Evolutionary conservation across 1,284 basidiomycete genomes (phyloP).

Genomic region (Sporisorium graminicola): DNA sequence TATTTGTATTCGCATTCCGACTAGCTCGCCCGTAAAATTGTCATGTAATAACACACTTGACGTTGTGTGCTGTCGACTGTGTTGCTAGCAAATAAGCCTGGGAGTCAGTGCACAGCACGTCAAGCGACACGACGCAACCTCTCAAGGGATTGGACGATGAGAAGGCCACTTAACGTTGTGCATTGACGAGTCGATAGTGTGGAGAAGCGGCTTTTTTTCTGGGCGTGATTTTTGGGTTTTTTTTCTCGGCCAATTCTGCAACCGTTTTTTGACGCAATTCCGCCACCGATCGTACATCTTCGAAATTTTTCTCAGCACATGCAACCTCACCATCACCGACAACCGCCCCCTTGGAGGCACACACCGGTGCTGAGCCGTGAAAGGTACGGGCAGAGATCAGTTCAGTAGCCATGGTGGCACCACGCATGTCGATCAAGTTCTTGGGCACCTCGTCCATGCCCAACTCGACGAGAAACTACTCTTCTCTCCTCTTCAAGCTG

Average conservation of each 20-base stretch:
- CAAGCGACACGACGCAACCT: no score
- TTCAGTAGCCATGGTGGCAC: slow-evolving; percentile 36
- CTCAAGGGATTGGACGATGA: no score
- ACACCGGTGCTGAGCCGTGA: no score
- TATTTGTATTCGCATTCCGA: slow-evolving; percentile 26
- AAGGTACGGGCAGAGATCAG: slow-evolving; percentile 1
- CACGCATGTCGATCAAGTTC: slow-evolving; percentile 60
- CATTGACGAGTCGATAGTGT: not conserved
- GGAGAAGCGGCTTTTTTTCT: slow-evolving; percentile 1
- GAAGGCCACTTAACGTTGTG: not conserved
- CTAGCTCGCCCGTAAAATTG: not conserved
- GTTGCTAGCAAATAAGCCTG: no score
- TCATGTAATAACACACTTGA: not conserved
- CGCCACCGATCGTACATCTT: not conserved
- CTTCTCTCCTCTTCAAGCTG: slow-evolving; percentile 63
- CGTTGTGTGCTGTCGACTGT: not conserved
- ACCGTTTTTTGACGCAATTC: slow-evolving; percentile 12
- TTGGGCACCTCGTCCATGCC: slow-evolving; percentile 67
- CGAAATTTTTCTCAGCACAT: not conserved
- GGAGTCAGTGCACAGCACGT: no score
- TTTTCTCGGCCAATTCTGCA: slow-evolving; percentile 2
- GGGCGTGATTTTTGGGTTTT: not conserved
- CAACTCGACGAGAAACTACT: slow-evolving; percentile 64
- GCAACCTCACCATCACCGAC: slow-evolving; percentile 4
- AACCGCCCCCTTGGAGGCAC: no score